Evolutionary conservation across 768 basidiomycete genomes (phyloP).

Genomic region (Daedalea quercina): DNA sequence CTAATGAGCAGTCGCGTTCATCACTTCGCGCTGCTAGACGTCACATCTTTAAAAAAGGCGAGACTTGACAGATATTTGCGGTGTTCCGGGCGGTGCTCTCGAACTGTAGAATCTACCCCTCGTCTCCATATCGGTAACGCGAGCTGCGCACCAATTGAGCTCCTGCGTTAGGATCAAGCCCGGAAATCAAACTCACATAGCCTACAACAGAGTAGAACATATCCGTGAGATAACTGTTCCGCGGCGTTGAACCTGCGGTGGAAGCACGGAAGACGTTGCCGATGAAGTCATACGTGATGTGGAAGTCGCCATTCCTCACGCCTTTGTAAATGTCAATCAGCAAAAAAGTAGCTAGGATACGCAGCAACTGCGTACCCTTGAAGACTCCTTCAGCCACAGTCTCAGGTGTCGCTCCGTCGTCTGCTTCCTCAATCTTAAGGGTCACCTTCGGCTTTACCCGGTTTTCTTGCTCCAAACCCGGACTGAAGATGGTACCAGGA

Average conservation of each 20-base stretch:
- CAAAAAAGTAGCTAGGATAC: neutral
- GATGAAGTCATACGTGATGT: constrained; percentile 70
- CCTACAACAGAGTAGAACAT: constrained; percentile 34
- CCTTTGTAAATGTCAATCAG: constrained; percentile 33
- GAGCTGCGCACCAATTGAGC: constrained; percentile 22
- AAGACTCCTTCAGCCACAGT: constrained; percentile 53
- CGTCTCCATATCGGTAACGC: constrained; percentile 33
- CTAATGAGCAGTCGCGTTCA: neutral
- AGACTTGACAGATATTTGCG: constrained; percentile 24
- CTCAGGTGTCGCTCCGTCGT: constrained; percentile 58
- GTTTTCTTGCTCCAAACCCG: constrained; percentile 74
- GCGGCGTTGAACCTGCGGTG: constrained; percentile 56
- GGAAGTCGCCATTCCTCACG: constrained; percentile 59
- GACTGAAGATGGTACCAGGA: constrained; percentile 74
- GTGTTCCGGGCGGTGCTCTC: constrained; percentile 29
- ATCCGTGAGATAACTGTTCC: constrained; percentile 57
- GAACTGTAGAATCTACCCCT: constrained; percentile 29
- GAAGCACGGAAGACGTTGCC: constrained; percentile 62
- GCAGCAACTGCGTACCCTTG: constrained; percentile 49
- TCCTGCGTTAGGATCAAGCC: constrained; percentile 22
- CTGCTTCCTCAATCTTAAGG: constrained; percentile 68
- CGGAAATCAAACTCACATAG: constrained; percentile 7
- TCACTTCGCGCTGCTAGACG: neutral
- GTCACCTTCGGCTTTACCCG: constrained; percentile 71
- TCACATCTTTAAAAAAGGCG: constrained; percentile 1